phyloP scores from a whole-genome alignment of 2,329 filamentous ascomycete genomes.

The Fusarium albosuccineum region DNA sequence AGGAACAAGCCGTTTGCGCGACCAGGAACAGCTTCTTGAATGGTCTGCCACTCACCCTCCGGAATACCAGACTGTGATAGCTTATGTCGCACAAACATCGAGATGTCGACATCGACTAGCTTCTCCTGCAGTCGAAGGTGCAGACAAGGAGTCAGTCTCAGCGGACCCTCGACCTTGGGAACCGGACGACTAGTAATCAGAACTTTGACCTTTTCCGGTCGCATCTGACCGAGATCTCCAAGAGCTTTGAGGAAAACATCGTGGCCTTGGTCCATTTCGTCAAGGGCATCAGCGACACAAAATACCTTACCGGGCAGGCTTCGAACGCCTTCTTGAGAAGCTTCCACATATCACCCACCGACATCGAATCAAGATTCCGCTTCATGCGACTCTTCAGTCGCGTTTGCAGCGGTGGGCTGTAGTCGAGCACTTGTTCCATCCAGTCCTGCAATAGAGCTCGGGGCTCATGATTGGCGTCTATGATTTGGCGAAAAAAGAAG shows the following conservation, averaged over 20 bases:
- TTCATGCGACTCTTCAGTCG: constrained; percentile 31
- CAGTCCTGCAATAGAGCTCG: constrained; percentile 51
- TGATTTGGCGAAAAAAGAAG: constrained; percentile 57
- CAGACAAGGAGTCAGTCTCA: constrained; percentile 45
- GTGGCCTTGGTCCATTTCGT: constrained; percentile 60
- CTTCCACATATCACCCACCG: constrained; percentile 48
- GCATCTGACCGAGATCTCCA: constrained; percentile 48
- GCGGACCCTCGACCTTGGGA: constrained; percentile 44
- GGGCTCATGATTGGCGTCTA: constrained; percentile 52
- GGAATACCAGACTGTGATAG: constrained; percentile 32
- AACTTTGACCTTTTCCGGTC: constrained; percentile 54
- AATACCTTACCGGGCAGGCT: constrained; percentile 47
- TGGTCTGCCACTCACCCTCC: constrained; percentile 17
- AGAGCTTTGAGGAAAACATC: constrained; percentile 51
- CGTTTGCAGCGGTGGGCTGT: constrained; percentile 48
- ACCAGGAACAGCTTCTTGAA: constrained; percentile 9
- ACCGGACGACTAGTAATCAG: constrained; percentile 59
- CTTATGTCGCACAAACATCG: constrained; percentile 49
- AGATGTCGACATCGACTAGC: constrained; percentile 56
- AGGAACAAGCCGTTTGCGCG: constrained; percentile 33
- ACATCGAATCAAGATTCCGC: background rate
- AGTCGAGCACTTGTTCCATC: constrained; percentile 49
- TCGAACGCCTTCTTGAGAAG: constrained; percentile 44
- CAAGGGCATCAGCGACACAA: constrained; percentile 59
- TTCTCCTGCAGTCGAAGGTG: constrained; percentile 54